These are phyloP conservation scores for Phyllosticta paracitricarpa DNA, from an alignment of 2,329 filamentous ascomycete species.

Conservation along the genomic window DNA sequence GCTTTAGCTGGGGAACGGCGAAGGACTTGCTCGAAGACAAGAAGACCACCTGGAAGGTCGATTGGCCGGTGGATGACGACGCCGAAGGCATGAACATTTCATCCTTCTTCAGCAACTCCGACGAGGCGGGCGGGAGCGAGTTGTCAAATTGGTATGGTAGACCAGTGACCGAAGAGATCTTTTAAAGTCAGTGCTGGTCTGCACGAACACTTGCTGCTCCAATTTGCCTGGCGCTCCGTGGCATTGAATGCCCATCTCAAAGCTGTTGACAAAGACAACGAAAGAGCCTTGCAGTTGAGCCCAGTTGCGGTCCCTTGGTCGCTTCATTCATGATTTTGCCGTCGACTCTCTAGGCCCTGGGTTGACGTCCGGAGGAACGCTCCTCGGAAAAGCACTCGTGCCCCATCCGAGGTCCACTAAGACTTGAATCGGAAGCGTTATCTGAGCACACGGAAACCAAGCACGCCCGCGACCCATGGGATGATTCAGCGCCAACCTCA, in stretches of 20 bases:
- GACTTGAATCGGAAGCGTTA: too few relatives aligned
- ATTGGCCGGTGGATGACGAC: conserved; percentile 75
- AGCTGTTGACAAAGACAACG: too few relatives aligned
- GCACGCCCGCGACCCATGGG: too few relatives aligned
- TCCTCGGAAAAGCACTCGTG: too few relatives aligned
- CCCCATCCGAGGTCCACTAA: too few relatives aligned
- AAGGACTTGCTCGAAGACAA: conserved; percentile 81
- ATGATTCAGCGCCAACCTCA: too few relatives aligned
- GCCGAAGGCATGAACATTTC: conserved; percentile 59
- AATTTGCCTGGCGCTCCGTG: not conserved
- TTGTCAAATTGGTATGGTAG: conserved; percentile 75
- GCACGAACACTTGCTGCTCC: not conserved
- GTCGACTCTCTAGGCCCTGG: too few relatives aligned
- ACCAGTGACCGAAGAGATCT: conserved; percentile 57
- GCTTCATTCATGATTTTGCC: too few relatives aligned
- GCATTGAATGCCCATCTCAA: not conserved
- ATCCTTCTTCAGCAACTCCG: conserved; percentile 55
- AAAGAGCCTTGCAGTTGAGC: too few relatives aligned
- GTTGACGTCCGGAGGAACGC: too few relatives aligned
- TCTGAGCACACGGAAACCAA: too few relatives aligned
- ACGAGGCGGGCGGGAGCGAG: conserved; percentile 50
- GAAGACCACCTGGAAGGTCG: conserved; percentile 57
- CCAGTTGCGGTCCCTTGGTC: too few relatives aligned
- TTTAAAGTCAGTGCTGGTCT: conserved; percentile 40
- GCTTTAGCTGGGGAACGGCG: conserved; percentile 92